Percentiles rank a stretch among this genome's conserved stretches.
phyloP scores from a whole-genome alignment of 441 rosid species.

The Adansonia gregorii region DNA sequence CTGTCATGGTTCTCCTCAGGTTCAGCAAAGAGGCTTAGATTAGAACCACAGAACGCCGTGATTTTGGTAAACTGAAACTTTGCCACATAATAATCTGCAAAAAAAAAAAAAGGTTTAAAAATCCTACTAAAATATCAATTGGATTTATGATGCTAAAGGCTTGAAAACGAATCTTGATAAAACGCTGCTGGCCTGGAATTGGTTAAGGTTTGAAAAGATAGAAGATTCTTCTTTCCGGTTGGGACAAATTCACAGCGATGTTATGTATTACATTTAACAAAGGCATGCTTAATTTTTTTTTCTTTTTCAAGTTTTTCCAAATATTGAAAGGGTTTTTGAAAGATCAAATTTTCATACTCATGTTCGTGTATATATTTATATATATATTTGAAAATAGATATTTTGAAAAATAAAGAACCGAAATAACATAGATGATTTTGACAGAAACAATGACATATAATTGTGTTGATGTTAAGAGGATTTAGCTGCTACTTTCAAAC shows the following conservation, averaged over 20 bases:
- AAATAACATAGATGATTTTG: too few relatives aligned
- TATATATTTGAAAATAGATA: too few relatives aligned
- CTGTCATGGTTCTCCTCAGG: conserved; percentile 8
- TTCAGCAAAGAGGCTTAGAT: not conserved
- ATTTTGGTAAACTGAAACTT: conserved; percentile 4
- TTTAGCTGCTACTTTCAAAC: not conserved
- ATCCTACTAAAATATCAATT: not conserved
- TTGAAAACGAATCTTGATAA: not conserved
- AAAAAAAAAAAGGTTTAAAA: too few relatives aligned
- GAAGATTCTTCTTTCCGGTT: not conserved
- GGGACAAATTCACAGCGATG: not conserved
- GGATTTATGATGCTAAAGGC: not conserved
- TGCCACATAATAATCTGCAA: conserved; percentile 15
- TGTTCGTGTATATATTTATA: too few relatives aligned
- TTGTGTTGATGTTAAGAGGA: not conserved
- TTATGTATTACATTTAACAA: too few relatives aligned
- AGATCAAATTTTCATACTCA: too few relatives aligned
- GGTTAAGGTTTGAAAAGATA: not conserved
- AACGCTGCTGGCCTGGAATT: not conserved
- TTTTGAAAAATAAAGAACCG: too few relatives aligned
- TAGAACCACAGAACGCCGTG: conserved; percentile 29
- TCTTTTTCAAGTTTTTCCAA: too few relatives aligned
- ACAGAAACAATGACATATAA: not conserved
- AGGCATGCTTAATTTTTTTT: too few relatives aligned
- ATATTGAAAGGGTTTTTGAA: too few relatives aligned